Conservation (phyloP, 2,329 filamentous ascomycete species). For the Sporothrix euskadiensis region DNA sequence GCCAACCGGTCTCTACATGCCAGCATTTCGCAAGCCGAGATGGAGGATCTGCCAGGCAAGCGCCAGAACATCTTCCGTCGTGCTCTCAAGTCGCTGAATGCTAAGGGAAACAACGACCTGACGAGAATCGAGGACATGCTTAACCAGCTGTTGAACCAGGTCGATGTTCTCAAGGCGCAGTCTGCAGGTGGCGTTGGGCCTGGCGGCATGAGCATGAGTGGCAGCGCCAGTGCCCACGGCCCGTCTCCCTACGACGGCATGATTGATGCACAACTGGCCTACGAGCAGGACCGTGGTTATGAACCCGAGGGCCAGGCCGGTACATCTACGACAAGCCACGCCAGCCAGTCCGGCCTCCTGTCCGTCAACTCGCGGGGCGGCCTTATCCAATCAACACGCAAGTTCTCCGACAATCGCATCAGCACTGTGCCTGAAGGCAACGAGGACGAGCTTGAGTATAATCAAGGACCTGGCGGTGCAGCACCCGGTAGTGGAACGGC, state of each 20-base stretch:
- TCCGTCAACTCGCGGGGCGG: constrained; percentile 57
- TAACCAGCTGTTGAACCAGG: constrained; percentile 86
- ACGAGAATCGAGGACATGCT: constrained; percentile 89
- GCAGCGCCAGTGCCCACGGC: constrained; percentile 52
- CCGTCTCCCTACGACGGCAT: constrained; percentile 67
- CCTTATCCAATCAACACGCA: constrained; percentile 44
- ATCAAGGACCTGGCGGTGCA: constrained; percentile 50
- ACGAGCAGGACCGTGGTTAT: constrained; percentile 71
- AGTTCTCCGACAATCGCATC: constrained; percentile 74
- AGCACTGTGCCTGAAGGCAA: constrained; percentile 86
- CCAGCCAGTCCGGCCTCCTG: constrained; percentile 74
- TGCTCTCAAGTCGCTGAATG: constrained; percentile 85
- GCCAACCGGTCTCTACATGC: constrained; percentile 59
- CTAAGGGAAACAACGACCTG: constrained; percentile 85
- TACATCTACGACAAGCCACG: constrained; percentile 69
- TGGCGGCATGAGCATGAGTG: constrained; percentile 27
- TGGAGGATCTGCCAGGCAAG: constrained; percentile 67
- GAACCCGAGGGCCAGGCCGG: constrained; percentile 80
- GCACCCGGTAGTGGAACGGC: constrained; percentile 55
- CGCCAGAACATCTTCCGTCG: constrained; percentile 92
- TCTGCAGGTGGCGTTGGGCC: constrained; percentile 44
- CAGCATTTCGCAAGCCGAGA: constrained; percentile 55
- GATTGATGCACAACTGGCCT: constrained; percentile 61
- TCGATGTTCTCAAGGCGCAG: constrained; percentile 75
- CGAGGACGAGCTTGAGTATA: constrained; percentile 66